These are phyloP conservation scores for Jamesozyma gamospora DNA, from an alignment of 805 yeast species.

Conservation along the genomic window DNA sequence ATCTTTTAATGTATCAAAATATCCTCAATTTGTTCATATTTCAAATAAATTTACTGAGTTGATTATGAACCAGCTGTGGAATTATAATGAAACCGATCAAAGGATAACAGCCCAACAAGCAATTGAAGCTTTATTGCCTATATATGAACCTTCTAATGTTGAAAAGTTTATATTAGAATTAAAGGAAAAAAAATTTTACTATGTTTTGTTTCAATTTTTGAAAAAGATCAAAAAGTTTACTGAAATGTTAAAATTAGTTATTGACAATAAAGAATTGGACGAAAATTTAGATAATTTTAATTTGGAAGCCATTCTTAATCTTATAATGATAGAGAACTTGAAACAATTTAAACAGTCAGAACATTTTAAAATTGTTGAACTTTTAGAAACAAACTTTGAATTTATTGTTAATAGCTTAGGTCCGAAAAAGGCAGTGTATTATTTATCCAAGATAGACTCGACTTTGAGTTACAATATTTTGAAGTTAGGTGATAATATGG, in stretches of 20 bases:
- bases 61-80: conserved; percentile 39
- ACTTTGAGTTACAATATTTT: conserved; percentile 14
- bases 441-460: conserved; percentile 11
- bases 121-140: conserved; percentile 57
- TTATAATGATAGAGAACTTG: neutral
- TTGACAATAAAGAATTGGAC: neutral
- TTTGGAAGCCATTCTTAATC: neutral
- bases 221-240: conserved; percentile 8
- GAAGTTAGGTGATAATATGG: neutral
- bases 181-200: conserved; percentile 15
- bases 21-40: conserved; percentile 67
- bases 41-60: conserved; percentile 47
- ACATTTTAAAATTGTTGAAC: neutral
- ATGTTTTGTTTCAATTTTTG: conserved; percentile 18
- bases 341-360: conserved; percentile 2
- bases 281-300: neutral
- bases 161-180: conserved; percentile 31
- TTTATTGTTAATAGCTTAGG: conserved; percentile 5
- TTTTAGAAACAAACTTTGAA: conserved; percentile 12
- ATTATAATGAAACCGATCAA: neutral
- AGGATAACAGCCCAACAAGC: conserved; percentile 42
- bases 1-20: conserved; percentile 75
- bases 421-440: conserved; percentile 4
- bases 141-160: conserved; percentile 50
- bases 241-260: conserved; percentile 7